Evolutionary conservation across 768 basidiomycete species (phyloP).

Genomic region (Boletellus ananiceps): DNA sequence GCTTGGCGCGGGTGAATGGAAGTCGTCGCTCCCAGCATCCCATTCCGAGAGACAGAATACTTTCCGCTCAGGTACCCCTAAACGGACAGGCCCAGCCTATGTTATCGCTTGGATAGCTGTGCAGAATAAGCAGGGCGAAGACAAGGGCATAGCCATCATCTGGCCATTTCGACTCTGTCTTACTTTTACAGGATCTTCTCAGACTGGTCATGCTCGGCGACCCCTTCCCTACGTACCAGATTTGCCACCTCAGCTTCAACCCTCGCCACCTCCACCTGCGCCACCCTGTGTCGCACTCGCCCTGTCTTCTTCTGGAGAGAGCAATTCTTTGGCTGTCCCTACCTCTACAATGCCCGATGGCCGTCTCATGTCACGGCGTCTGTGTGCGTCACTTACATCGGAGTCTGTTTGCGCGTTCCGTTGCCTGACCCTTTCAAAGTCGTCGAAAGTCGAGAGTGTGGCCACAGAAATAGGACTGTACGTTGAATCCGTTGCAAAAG

Average conservation of each 20-base stretch:
- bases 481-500: conserved; percentile 70
- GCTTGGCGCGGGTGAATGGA: conserved; percentile 57
- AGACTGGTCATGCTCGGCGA: conserved; percentile 34
- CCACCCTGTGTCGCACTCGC: conserved; percentile 30
- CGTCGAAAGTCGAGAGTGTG: conserved; percentile 46
- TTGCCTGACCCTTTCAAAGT: conserved; percentile 47
- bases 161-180: conserved; percentile 64
- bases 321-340: neutral
- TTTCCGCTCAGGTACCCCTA: conserved; percentile 17
- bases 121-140: conserved; percentile 75
- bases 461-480: conserved; percentile 63
- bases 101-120: conserved; percentile 72
- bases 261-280: conserved; percentile 41
- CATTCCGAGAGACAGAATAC: conserved; percentile 21
- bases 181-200: conserved; percentile 37
- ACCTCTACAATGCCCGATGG: conserved; percentile 11
- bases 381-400: conserved; percentile 33
- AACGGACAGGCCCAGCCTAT: conserved; percentile 33
- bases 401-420: conserved; percentile 43
- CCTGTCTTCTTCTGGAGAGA: conserved; percentile 17
- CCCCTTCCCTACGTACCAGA: conserved; percentile 57
- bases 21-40: conserved; percentile 1
- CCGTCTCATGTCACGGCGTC: conserved; percentile 31
- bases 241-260: conserved; percentile 58
- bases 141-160: conserved; percentile 70